Conservation (phyloP, 495 filamentous ascomycete species). For the Neurospora tetrasperma region DNA sequence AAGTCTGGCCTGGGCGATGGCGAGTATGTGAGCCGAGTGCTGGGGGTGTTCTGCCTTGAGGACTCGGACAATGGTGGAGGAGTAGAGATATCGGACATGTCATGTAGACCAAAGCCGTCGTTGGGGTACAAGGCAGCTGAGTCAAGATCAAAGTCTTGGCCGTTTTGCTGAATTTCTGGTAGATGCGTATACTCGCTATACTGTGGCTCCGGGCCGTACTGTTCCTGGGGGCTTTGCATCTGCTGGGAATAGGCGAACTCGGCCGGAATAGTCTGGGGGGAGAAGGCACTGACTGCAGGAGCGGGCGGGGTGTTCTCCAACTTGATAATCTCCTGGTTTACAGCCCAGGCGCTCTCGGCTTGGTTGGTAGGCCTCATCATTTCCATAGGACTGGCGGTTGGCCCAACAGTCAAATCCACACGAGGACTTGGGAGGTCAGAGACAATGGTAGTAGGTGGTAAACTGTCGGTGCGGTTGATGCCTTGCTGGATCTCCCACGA, state of each 20-base stretch:
- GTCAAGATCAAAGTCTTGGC: constrained; percentile 1
- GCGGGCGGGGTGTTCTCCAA: constrained; percentile 30
- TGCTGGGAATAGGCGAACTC: constrained; percentile 11
- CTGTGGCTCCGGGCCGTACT: constrained; percentile 12
- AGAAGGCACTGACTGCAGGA: background rate
- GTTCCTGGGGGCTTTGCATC: constrained; percentile 16
- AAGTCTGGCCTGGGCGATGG: constrained; percentile 27
- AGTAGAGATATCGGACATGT: constrained; percentile 26
- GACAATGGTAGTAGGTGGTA: constrained; percentile 21
- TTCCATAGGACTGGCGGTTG: constrained; percentile 31
- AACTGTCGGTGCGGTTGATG: constrained; percentile 19
- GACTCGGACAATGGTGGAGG: constrained; percentile 32
- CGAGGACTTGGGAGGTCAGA: constrained; percentile 18
- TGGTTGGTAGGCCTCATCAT: constrained; percentile 36
- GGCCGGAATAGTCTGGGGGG: background rate
- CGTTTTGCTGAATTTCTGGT: constrained; percentile 15
- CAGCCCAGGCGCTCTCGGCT: constrained; percentile 24
- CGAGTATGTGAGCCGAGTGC: constrained; percentile 29
- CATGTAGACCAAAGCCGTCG: background rate
- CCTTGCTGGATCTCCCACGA: background rate
- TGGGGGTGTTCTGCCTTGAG: constrained; percentile 32
- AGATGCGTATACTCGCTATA: constrained; percentile 5
- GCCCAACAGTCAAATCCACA: constrained; percentile 9
- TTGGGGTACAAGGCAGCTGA: background rate
- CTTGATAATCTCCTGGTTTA: constrained; percentile 31